Conservation (phyloP, 164 flowering plant species). For the Piper betle region DNA sequence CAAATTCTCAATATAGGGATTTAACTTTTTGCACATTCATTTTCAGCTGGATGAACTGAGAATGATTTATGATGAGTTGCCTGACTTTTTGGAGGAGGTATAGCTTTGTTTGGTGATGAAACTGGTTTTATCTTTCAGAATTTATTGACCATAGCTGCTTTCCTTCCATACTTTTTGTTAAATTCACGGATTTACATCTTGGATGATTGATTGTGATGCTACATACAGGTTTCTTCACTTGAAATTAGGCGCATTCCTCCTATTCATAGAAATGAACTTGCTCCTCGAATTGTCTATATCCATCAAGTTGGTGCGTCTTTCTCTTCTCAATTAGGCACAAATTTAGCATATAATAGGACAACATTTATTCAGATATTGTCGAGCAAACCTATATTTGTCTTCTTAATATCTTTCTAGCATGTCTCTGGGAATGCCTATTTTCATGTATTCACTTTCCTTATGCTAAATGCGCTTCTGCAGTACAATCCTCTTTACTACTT, state of each 20-base stretch:
- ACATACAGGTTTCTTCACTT: conserved; percentile 52
- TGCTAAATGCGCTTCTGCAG: not conserved
- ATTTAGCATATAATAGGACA: too few species aligned
- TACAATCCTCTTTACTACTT: not conserved
- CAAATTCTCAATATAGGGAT: too few species aligned
- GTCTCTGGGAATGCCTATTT: not conserved
- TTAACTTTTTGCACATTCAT: not conserved
- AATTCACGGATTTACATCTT: not conserved
- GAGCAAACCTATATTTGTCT: too few species aligned
- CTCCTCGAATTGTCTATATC: conserved; percentile 59
- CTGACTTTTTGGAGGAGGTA: conserved; percentile 84
- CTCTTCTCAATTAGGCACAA: not conserved
- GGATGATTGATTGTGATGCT: not conserved
- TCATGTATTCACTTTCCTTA: not conserved
- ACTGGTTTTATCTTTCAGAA: not conserved
- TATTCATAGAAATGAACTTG: conserved; percentile 28
- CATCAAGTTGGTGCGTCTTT: conserved; percentile 68
- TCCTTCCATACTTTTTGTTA: not conserved
- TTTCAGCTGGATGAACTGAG: conserved; percentile 83
- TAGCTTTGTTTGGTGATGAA: not conserved
- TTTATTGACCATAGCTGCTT: not conserved
- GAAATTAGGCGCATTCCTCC: conserved; percentile 61
- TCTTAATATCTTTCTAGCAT: not conserved
- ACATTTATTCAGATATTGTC: too few species aligned
- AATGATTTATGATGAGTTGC: conserved; percentile 82